Base-by-base conservation (phyloP, 2,329 filamentous ascomycete species). In the Aspergillus eucalypticola region DNA sequence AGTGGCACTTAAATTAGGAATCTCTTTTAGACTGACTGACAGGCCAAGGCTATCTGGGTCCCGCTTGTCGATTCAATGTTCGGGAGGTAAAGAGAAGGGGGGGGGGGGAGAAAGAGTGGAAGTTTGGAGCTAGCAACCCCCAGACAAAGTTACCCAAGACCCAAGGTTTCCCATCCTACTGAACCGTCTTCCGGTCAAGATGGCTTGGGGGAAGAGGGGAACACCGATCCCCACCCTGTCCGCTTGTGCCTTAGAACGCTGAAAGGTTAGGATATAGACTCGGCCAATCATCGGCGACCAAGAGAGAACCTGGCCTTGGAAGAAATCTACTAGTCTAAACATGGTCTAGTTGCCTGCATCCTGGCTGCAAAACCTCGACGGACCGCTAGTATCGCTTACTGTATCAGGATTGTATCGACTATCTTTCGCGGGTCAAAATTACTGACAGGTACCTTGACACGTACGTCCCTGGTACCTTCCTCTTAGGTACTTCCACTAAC, bases 311-410 rank as follows among this genome's bases (percentile, higher is more conserved):
- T 58, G 59, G 59, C 57, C 60, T 64, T 60, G 61, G 53, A 56
- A 41, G 35, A 53, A 55, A 58, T 52, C 49, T 55, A 46, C 57
- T 62, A 56, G 58, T 58, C 55, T 54, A 54, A 58, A 50, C 59
- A 59, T 38, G 57, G 60, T 50, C 59, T 66, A 67, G 65, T 54
- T 49, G 56, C 64, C 51, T 63, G 59, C 61, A 58, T 56, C 41
- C 52, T 63, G 54, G 42, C 48, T 44, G 52, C 21, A 42, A 35
- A 54, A 41, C 21, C 41, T 41, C 38, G 41, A 11, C 41, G 17
- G 23, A 41, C 32, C 51, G 38, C 38, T 54, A 54, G 51, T 54
- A 54, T 27, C 51, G 32, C 19, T 13, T 11, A 61, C 59, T 29
- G 51, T 59, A 59, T 56, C 17, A 15, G 35, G 44, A 35, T 44